phyloP scores from a whole-genome alignment of 2,329 filamentous ascomycete species.

The Trichophyton mentagrophytes region DNA sequence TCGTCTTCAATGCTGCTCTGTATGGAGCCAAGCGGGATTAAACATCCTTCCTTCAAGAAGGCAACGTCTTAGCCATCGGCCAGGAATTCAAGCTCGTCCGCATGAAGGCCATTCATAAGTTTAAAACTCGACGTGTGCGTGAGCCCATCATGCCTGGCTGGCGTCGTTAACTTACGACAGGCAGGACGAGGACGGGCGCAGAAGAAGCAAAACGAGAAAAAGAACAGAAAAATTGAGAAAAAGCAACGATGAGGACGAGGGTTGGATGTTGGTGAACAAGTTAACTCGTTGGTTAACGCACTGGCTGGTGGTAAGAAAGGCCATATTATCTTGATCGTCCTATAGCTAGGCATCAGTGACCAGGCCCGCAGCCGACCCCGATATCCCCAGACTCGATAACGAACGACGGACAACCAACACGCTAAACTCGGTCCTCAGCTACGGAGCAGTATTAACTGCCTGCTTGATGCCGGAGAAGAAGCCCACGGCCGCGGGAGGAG shows the following conservation, averaged over 20 bases:
- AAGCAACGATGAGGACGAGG: too few relatives aligned
- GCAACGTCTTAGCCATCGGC: not conserved
- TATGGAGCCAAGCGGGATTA: not conserved
- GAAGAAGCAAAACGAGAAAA: not conserved
- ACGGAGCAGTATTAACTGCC: too few relatives aligned
- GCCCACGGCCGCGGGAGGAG: not conserved
- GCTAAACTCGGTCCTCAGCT: too few relatives aligned
- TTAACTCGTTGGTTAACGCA: not conserved
- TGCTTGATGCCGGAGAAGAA: too few relatives aligned
- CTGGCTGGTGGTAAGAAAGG: not conserved
- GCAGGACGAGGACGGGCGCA: not conserved
- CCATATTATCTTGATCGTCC: not conserved
- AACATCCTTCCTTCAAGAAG: not conserved
- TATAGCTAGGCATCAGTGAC: not conserved
- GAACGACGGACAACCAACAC: too few relatives aligned
- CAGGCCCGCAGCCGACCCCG: not conserved
- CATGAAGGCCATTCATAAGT: not conserved
- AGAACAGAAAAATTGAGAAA: not conserved
- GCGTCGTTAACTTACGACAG: not conserved
- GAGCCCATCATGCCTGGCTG: not conserved
- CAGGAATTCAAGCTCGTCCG: not conserved
- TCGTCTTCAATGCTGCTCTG: not conserved
- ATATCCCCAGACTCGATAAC: not conserved
- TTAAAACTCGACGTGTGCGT: conserved; percentile 1
- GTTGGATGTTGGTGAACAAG: not conserved